Evolutionary conservation across 805 yeast species (phyloP).

Genomic region (Clavispora asparagi): DNA sequence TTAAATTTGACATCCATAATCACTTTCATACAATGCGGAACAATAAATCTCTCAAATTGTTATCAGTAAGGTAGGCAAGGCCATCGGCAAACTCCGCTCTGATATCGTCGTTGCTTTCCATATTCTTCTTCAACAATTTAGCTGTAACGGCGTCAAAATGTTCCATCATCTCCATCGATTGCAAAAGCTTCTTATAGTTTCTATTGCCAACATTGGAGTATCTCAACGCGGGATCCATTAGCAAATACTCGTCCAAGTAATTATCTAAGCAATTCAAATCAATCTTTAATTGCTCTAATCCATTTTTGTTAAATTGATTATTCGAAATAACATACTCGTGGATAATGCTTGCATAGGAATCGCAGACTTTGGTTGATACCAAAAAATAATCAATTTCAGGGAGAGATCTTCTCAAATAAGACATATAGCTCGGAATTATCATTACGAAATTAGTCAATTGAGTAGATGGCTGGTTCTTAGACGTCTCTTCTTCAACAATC

Average conservation of each 20-base stretch:
- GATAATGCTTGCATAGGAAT: constrained; percentile 23
- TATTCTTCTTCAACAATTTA: constrained; percentile 12
- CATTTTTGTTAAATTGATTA: constrained; percentile 29
- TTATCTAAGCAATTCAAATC: constrained; percentile 23
- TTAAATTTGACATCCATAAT: no score
- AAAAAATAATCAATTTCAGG: constrained; percentile 27
- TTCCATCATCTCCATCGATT: constrained; percentile 25
- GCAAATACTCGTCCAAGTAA: constrained; percentile 16
- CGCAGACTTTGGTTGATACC: constrained; percentile 22
- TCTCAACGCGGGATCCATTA: constrained; percentile 10
- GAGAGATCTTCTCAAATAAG: constrained; percentile 18
- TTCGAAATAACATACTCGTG: constrained; percentile 37
- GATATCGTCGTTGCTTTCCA: constrained; percentile 11
- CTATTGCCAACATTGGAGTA: constrained; percentile 21
- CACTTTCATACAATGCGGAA: constrained; percentile 18
- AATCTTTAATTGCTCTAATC: constrained; percentile 26
- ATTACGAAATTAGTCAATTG: constrained; percentile 20
- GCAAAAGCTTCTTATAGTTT: constrained; percentile 20
- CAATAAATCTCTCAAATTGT: constrained; percentile 21
- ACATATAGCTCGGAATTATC: constrained; percentile 23
- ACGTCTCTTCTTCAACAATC: constrained; percentile 16
- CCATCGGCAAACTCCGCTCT: constrained; percentile 17
- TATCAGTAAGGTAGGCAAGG: constrained; percentile 15
- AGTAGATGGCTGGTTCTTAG: constrained; percentile 13
- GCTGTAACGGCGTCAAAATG: constrained; percentile 21